Conservation (phyloP, 148 eudicot species). For the Chenopodium quinoa region DNA sequence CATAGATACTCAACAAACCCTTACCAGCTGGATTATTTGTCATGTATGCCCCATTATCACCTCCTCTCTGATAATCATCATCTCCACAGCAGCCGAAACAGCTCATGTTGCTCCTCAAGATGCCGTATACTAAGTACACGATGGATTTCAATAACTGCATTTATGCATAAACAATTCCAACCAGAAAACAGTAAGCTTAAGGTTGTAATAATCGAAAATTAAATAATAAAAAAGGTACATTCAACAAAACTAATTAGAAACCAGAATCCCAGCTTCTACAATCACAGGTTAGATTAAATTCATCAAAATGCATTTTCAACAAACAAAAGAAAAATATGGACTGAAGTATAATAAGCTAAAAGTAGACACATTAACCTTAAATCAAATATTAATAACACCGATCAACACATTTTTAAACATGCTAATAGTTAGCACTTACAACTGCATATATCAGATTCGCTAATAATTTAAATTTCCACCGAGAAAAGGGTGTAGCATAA, state of each 20-base stretch:
- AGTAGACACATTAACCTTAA: too few relatives aligned
- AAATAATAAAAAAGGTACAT: not conserved
- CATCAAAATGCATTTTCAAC: not conserved
- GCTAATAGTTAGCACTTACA: not conserved
- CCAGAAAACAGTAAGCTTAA: not conserved
- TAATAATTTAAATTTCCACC: not conserved
- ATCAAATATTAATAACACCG: not conserved
- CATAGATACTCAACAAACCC: not conserved
- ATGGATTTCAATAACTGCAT: slow-evolving; percentile 9
- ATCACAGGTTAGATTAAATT: not conserved
- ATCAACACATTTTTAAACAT: not conserved
- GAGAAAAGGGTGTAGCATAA: not conserved
- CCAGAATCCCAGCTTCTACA: not conserved
- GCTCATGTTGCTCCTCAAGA: slow-evolving; percentile 43
- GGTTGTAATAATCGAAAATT: too few relatives aligned
- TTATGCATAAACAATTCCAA: not conserved
- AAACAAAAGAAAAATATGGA: too few relatives aligned
- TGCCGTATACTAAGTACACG: slow-evolving; percentile 9
- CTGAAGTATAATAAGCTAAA: not conserved
- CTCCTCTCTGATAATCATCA: slow-evolving; percentile 59
- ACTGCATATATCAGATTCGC: not conserved
- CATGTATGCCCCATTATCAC: slow-evolving; percentile 67
- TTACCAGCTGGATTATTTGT: slow-evolving; percentile 59
- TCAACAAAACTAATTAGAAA: not conserved
- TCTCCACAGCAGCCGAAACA: slow-evolving; percentile 79